These are phyloP conservation scores for Pichia deserticola DNA, from an alignment of 805 yeast genomes.

Conservation along the genomic window DNA sequence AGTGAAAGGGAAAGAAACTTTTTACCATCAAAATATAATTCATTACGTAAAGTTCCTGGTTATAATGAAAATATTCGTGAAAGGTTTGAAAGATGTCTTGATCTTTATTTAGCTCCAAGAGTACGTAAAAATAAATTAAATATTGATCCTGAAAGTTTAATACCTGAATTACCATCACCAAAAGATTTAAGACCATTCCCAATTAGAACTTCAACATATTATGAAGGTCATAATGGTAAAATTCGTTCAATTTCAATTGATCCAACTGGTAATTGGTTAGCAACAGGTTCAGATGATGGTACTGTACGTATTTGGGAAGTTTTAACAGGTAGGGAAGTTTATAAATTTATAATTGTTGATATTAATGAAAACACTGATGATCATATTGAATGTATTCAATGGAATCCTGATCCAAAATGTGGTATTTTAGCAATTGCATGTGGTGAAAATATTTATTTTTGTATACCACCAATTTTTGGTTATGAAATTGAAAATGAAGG, in stretches of 20 bases:
- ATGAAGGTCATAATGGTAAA: constrained; percentile 75
- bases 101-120: constrained; percentile 92
- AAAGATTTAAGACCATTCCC: constrained; percentile 97
- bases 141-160: constrained; percentile 91
- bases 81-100: constrained; percentile 88
- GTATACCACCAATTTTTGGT: constrained; percentile 90
- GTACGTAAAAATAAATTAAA: constrained; percentile 84
- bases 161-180: constrained; percentile 96
- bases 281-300: constrained; percentile 98
- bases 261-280: constrained; percentile 89
- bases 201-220: constrained; percentile 75
- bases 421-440: constrained; percentile 83
- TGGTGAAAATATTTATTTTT: constrained; percentile 69
- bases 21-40: constrained; percentile 70
- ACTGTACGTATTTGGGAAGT: constrained; percentile 95
- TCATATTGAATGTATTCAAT: constrained; percentile 69
- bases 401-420: constrained; percentile 75
- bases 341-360: constrained; percentile 43
- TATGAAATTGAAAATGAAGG: constrained; percentile 79
- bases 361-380: constrained; percentile 57
- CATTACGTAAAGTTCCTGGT: constrained; percentile 91
- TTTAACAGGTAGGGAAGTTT: constrained; percentile 89
- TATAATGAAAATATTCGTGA: constrained; percentile 81
- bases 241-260: constrained; percentile 79
- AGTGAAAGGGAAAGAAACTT: constrained; percentile 72